Conservation (phyloP, 2,329 filamentous ascomycete genomes). For the Talaromyces sp. region DNA sequence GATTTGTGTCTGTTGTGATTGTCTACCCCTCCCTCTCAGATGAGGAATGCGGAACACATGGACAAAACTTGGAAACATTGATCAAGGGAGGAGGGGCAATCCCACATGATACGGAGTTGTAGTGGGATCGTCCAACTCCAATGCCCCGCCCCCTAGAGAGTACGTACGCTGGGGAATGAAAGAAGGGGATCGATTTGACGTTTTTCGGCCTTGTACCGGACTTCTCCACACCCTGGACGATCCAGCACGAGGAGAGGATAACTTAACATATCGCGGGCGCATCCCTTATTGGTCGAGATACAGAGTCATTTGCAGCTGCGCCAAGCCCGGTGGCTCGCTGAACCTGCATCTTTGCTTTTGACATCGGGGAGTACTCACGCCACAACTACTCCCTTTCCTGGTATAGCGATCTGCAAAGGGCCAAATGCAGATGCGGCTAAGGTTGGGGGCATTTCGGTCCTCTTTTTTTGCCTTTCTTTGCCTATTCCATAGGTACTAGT, state of each 20-base stretch:
- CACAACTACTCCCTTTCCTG: conserved; percentile 6
- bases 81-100: conserved; percentile 9
- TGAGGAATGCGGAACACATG: conserved; percentile 20
- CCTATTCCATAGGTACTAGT: too few species aligned
- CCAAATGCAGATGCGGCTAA: conserved; percentile 15
- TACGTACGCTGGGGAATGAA: conserved; percentile 8
- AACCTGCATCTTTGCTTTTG: conserved; percentile 10
- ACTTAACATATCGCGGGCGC: conserved; percentile 15
- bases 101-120: conserved; percentile 11
- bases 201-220: conserved; percentile 16
- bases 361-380: conserved; percentile 11
- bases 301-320: conserved; percentile 22
- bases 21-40: conserved; percentile 3
- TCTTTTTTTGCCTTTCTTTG: background rate
- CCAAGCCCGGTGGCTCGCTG: conserved; percentile 25
- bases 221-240: conserved; percentile 17
- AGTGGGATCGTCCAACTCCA: conserved; percentile 7
- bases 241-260: conserved; percentile 21
- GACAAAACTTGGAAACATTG: conserved; percentile 6
- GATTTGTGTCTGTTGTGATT: background rate
- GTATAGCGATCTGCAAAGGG: conserved; percentile 20
- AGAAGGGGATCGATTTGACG: background rate
- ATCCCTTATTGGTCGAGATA: conserved; percentile 18
- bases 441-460: background rate
- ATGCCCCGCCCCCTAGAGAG: conserved; percentile 9